Evolutionary conservation across 257 asterid genomes (phyloP).

Genomic region (Lycium ferocissimum): DNA sequence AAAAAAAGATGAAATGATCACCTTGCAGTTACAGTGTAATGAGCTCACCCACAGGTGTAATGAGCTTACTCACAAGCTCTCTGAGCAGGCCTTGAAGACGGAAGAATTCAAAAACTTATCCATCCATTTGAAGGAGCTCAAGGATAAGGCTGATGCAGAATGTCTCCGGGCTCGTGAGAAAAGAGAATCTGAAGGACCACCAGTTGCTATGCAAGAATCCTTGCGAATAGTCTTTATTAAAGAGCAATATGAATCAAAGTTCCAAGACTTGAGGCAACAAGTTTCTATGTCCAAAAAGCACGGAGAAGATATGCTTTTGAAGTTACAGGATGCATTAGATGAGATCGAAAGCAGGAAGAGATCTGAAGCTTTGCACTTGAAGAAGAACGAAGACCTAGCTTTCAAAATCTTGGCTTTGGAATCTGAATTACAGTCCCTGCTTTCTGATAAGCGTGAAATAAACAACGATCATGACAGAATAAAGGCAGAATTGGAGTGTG

Average conservation of each 20-base stretch:
- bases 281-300: constrained; percentile 77
- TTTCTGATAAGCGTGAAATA: constrained; percentile 81
- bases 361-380: constrained; percentile 77
- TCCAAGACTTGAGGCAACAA: constrained; percentile 85
- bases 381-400: constrained; percentile 79
- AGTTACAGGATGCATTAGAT: constrained; percentile 87
- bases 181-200: constrained; percentile 66
- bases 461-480: constrained; percentile 66
- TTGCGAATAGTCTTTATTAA: constrained; percentile 89
- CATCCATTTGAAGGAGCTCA: constrained; percentile 79
- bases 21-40: constrained; percentile 50
- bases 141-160: constrained; percentile 88
- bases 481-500: constrained; percentile 91
- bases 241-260: constrained; percentile 82
- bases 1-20: constrained; percentile 50
- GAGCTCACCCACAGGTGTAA: constrained; percentile 64
- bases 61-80: constrained; percentile 67
- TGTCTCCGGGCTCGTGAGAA: constrained; percentile 56
- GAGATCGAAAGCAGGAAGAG: constrained; percentile 85
- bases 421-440: constrained; percentile 58
- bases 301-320: constrained; percentile 94
- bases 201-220: constrained; percentile 71
- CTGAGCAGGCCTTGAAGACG: constrained; percentile 70
- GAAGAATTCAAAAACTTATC: constrained; percentile 84
- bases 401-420: constrained; percentile 70